Evolutionary conservation across 495 filamentous ascomycete genomes (phyloP).

Genomic region (Hyaloscypha variabilis): DNA sequence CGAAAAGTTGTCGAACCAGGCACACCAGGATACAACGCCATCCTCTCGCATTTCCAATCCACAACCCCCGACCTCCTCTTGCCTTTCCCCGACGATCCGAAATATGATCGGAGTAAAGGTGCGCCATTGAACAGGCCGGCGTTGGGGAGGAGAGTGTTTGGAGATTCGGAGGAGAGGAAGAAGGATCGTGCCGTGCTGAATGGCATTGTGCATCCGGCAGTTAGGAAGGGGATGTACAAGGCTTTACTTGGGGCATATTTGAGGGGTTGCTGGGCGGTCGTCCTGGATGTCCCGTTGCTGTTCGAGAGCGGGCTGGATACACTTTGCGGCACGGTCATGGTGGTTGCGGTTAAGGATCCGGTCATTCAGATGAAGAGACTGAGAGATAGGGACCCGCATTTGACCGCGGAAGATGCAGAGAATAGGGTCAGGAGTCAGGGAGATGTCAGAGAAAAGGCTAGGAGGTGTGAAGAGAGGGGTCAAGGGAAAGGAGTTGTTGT

Average conservation of each 20-base stretch:
- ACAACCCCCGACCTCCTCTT: constrained; percentile 84
- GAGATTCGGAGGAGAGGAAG: constrained; percentile 61
- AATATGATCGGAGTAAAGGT: constrained; percentile 51
- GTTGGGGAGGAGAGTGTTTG: constrained; percentile 85
- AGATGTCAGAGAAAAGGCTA: constrained; percentile 80
- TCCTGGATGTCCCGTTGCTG: constrained; percentile 90
- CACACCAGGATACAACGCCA: constrained; percentile 70
- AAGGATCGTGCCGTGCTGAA: constrained; percentile 76
- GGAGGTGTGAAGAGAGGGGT: constrained; percentile 65
- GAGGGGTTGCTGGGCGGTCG: constrained; percentile 77
- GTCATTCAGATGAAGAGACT: constrained; percentile 79
- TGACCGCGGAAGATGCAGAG: constrained; percentile 78
- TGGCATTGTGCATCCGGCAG: constrained; percentile 88
- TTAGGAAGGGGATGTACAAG: constrained; percentile 75
- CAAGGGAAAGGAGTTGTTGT: constrained; percentile 71
- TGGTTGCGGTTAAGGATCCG: constrained; percentile 78
- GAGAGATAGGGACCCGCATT: constrained; percentile 67
- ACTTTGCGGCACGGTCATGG: constrained; percentile 78
- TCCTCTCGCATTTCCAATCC: constrained; percentile 76
- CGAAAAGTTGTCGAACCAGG: constrained; percentile 91
- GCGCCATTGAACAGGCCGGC: constrained; percentile 82
- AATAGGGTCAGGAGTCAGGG: constrained; percentile 83
- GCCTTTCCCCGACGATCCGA: constrained; percentile 37
- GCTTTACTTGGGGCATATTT: constrained; percentile 66
- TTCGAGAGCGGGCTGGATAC: constrained; percentile 83